Conservation (phyloP, 2,329 filamentous ascomycete species). For the Epichloe amarillans region DNA sequence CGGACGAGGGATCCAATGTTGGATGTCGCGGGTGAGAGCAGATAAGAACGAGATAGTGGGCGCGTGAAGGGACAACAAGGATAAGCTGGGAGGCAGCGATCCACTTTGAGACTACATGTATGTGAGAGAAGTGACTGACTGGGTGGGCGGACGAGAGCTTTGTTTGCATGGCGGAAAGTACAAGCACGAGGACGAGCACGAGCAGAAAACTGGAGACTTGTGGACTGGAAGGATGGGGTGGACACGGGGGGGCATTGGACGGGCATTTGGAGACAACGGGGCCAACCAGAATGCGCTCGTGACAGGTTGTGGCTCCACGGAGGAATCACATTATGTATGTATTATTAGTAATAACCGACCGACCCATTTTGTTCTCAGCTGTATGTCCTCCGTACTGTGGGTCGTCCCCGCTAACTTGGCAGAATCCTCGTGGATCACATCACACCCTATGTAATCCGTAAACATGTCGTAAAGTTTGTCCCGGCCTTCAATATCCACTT, state of each 20-base stretch:
- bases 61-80: not conserved
- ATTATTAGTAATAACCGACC: no score
- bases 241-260: no score
- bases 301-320: not conserved
- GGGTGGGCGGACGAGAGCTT: not conserved
- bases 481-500: no score
- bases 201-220: not conserved
- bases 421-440: no score
- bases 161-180: not conserved
- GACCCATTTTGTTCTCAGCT: no score
- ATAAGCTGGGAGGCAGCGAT: not conserved
- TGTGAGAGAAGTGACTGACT: no score
- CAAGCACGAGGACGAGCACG: not conserved
- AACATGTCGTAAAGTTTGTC: no score
- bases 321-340: not conserved
- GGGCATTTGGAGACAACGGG: no score
- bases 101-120: not conserved
- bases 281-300: not conserved
- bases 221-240: not conserved
- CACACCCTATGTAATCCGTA: no score
- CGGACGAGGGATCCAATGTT: not conserved
- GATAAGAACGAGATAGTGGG: slow-evolving; percentile 1
- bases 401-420: no score
- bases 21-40: not conserved
- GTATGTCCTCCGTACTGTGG: no score